Evolutionary conservation across 768 basidiomycete species (phyloP), one percentile per base, ranked within the genome.

Genomic region (Fomitopsis pulvina): DNA sequence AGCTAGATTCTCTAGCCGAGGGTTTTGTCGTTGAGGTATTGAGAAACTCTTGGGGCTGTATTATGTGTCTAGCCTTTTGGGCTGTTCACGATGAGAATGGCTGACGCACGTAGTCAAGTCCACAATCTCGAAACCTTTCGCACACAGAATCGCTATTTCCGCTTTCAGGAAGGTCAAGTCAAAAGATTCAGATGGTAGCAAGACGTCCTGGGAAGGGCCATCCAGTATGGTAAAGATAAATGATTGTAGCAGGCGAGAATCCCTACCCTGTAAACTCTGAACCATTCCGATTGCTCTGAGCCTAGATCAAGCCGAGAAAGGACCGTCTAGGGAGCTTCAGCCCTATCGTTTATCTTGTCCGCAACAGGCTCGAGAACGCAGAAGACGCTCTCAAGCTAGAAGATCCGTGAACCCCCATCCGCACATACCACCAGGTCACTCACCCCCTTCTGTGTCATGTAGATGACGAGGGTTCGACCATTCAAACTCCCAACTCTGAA

Each of bases 91-190:
- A 8, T n/a, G 20, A n/a, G 6, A 21, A 3, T 5, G 16, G 22
- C 22, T 10, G 12, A 65, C 88, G 40, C 71, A 95, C 89, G 94
- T 90, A 21, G 83, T 81, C 37, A 97, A 76, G 58, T 97, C 92
- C 88, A 98, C 96, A 59, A 97, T 95, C 66, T 97, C 94, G 59
- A 97, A 97, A 34, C 94, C 93, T 61, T 90, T 91, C 0, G 88
- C 83, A 58, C 94, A 94, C 25, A 96, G 77, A 50, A 99, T 88
- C 3, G 88, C 93, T 54, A 99, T 87, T 68, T 87, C 88, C 8
- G 88, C 87, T 64, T 94, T 93, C 50, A 97, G 72, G 77, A 97
- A 98, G 53, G 92, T 83, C 38, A 97, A 73, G 61, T 92, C 88
- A 54, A 82, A 91, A 0, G 93, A 85, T 62, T 96, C 92, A 0